Conservation (phyloP, 768 basidiomycete species). For the Pisolithus tinctorius region DNA sequence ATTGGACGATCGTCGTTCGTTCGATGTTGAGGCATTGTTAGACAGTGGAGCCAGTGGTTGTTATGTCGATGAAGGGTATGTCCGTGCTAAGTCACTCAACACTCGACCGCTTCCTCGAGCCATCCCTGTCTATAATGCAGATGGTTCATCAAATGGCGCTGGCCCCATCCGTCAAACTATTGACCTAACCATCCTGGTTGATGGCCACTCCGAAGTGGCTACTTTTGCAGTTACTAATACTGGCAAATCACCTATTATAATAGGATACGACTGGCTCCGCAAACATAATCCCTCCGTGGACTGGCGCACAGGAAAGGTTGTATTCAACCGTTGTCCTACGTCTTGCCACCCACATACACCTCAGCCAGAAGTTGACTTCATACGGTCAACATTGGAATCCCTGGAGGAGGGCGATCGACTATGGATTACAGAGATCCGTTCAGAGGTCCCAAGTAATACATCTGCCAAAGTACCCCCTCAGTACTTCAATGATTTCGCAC, state of each 20-base stretch:
- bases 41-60: conserved; percentile 16
- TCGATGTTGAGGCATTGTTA: too few relatives aligned
- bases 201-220: background rate
- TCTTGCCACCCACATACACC: too few relatives aligned
- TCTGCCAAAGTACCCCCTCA: too few relatives aligned
- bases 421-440: background rate
- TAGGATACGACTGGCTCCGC: too few relatives aligned
- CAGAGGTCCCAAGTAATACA: too few relatives aligned
- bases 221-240: background rate
- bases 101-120: too few relatives aligned
- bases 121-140: conserved; percentile 16
- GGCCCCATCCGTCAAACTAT: conserved; percentile 10
- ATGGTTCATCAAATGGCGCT: conserved; percentile 9
- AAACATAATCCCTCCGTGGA: too few relatives aligned
- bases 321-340: background rate
- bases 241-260: background rate
- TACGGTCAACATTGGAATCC: too few relatives aligned
- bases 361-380: too few relatives aligned
- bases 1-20: too few relatives aligned
- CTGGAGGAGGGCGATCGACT: background rate
- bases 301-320: too few relatives aligned
- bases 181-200: background rate
- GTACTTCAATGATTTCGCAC: conserved; percentile 9
- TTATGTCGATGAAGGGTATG: conserved; percentile 11
- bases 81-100: conserved; percentile 2